Conservation (phyloP, 2,329 filamentous ascomycete species). For the Coccinonectria pachysandricola region DNA sequence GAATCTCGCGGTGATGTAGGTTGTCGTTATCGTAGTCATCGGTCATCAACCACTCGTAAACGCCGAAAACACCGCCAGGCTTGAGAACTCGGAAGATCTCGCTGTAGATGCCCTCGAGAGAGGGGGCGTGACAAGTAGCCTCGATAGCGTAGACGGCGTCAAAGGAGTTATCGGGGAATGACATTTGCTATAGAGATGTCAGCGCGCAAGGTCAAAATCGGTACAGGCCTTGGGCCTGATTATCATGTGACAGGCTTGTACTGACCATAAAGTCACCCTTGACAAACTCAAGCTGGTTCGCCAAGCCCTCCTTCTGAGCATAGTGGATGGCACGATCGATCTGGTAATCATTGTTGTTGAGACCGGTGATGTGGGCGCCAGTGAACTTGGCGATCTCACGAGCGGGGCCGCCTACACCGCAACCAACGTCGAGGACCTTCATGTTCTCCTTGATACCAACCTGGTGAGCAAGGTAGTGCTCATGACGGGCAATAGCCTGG, state of each 20-base stretch:
- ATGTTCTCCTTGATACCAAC: constrained; percentile 80
- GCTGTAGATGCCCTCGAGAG: constrained; percentile 81
- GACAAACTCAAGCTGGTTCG: constrained; percentile 70
- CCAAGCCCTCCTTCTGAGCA: constrained; percentile 69
- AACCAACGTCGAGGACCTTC: constrained; percentile 91
- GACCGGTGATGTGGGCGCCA: constrained; percentile 74
- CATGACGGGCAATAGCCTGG: constrained; percentile 89
- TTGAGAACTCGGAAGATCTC: constrained; percentile 94
- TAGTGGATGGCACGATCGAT: constrained; percentile 87
- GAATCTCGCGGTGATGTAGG: constrained; percentile 76
- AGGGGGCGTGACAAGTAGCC: constrained; percentile 89
- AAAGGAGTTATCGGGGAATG: constrained; percentile 82
- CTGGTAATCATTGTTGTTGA: constrained; percentile 99
- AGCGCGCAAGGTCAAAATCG: too few relatives aligned
- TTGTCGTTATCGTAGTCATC: constrained; percentile 88
- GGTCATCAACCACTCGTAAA: constrained; percentile 99
- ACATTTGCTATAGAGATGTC: constrained; percentile 68
- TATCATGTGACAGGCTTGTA: not conserved
- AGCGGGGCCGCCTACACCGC: constrained; percentile 90
- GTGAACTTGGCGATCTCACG: constrained; percentile 95
- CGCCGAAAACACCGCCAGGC: constrained; percentile 89
- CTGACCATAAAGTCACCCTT: constrained; percentile 93
- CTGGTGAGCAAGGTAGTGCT: constrained; percentile 90
- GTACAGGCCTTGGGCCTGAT: too few relatives aligned
- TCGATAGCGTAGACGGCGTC: constrained; percentile 97